Conservation (phyloP, 805 yeast genomes). For the Lipomyces starkeyi region DNA sequence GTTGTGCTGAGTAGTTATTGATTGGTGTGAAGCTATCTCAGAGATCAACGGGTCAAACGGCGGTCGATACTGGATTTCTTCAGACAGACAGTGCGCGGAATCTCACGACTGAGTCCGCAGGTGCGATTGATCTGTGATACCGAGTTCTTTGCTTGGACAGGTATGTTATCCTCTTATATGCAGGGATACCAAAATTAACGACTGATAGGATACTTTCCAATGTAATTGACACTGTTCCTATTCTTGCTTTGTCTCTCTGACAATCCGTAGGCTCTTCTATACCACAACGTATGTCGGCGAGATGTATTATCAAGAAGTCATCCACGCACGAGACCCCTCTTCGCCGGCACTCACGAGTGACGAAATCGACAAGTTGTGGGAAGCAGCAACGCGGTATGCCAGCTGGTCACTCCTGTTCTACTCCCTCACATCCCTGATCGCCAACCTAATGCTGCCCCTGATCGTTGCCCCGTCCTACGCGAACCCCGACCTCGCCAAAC, state of each 20-base stretch:
- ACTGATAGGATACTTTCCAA: constrained; percentile 32
- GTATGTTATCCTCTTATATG: constrained; percentile 38
- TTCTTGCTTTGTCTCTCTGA: background rate
- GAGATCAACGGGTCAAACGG: constrained; percentile 40
- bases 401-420: constrained; percentile 58
- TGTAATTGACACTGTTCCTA: constrained; percentile 15
- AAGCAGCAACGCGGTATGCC: constrained; percentile 59
- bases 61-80: constrained; percentile 23
- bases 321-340: constrained; percentile 46
- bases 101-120: constrained; percentile 54
- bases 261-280: constrained; percentile 58
- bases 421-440: constrained; percentile 54
- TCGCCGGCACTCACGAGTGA: constrained; percentile 50
- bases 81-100: constrained; percentile 26
- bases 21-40: constrained; percentile 3
- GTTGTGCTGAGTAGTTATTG: too few species aligned
- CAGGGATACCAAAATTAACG: background rate
- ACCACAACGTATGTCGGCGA: constrained; percentile 71
- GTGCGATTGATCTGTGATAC: constrained; percentile 59
- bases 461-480: constrained; percentile 48
- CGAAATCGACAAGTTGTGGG: constrained; percentile 50
- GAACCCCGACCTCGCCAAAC: constrained; percentile 26
- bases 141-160: constrained; percentile 71
- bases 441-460: constrained; percentile 55
- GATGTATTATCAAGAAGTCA: constrained; percentile 53